Base-by-base conservation (phyloP, 2,329 filamentous ascomycete genomes). In the Microdochium paspali region DNA sequence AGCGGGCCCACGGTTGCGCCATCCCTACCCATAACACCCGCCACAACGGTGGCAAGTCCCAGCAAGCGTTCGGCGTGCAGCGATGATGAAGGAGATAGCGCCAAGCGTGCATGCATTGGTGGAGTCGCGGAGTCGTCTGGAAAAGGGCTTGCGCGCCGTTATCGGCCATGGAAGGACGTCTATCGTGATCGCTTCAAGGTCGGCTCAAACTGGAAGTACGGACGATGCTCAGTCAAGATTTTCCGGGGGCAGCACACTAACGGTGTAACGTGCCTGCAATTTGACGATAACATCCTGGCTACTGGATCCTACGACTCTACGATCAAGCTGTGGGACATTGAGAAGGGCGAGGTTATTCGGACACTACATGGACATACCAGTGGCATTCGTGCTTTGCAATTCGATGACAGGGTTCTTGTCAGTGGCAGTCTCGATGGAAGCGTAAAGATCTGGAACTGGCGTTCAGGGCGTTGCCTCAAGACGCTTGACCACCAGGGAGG, bases 171-270 rank as follows among this genome's bases (percentile, higher is more conserved):
- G 93, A 98, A 98, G 66, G 90, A 95, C 51, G 88, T 98, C 1
- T 98, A 98, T 70, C 87, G 89, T 53, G 91, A 96, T 63, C 81
- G 88, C 15, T 97, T 91, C 74, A 93, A 91, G 63, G 90, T 98
- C 44, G 91, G 93, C 46, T 93, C 85, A 50, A 97, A 97, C 64
- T 98, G 93, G 93, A 95, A 95, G 64, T 90, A 95, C 53, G 91
- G 93, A 3, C 82, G 91, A 31, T 97, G 85, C 67, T 84, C 84
- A 6, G 85, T 87, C 55, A 90, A 85, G 61, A 80, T 86, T 12
- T 89, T 98, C 65, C 84, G 84, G 56, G 91, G 90, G 1, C 74
- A 60, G 31, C 85, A 97, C 65, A 84, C 80, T 10, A 96, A 96
- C 61, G 91, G 91, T 32, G 82, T 93, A 50, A 93, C 70, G 32